These are phyloP conservation scores for Colletotrichum sublineola DNA, from an alignment of 2,329 filamentous ascomycete genomes.

Conservation along the genomic window DNA sequence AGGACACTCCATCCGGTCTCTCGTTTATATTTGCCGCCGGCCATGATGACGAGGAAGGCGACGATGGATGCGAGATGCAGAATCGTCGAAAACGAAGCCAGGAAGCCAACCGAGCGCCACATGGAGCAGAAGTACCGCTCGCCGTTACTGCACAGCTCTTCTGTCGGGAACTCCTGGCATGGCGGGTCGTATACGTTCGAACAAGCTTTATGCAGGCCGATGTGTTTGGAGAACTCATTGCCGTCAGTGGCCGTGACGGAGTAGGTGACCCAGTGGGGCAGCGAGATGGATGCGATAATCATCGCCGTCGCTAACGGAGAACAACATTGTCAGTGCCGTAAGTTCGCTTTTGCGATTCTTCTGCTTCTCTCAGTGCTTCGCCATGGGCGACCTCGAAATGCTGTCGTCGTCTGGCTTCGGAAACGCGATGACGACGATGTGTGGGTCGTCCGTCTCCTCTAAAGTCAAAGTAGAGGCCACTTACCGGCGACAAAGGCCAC, in stretches of 20 bases:
- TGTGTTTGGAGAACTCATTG: constrained; percentile 66
- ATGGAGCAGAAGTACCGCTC: constrained; percentile 87
- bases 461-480: constrained; percentile 45
- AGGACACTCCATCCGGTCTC: constrained; percentile 87
- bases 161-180: constrained; percentile 76
- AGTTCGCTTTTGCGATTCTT: not conserved
- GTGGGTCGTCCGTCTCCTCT: constrained; percentile 27
- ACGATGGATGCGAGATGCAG: constrained; percentile 85
- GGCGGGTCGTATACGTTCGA: constrained; percentile 73
- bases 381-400: constrained; percentile 7
- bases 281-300: constrained; percentile 76
- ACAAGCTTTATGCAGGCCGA: constrained; percentile 87
- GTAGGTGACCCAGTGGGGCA: constrained; percentile 80
- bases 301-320: constrained; percentile 74
- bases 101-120: constrained; percentile 90
- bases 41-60: constrained; percentile 81
- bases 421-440: constrained; percentile 38
- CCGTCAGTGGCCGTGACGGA: constrained; percentile 64
- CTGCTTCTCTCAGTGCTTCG: not conserved
- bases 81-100: constrained; percentile 88
- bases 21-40: constrained; percentile 83
- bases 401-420: not conserved
- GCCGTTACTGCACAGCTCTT: constrained; percentile 73
- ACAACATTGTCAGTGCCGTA: constrained; percentile 49
- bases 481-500: constrained; percentile 59